These are phyloP conservation scores for Sequoiadendron giganteum DNA, from an alignment of 75 land plant genomes.

Conservation along the genomic window DNA sequence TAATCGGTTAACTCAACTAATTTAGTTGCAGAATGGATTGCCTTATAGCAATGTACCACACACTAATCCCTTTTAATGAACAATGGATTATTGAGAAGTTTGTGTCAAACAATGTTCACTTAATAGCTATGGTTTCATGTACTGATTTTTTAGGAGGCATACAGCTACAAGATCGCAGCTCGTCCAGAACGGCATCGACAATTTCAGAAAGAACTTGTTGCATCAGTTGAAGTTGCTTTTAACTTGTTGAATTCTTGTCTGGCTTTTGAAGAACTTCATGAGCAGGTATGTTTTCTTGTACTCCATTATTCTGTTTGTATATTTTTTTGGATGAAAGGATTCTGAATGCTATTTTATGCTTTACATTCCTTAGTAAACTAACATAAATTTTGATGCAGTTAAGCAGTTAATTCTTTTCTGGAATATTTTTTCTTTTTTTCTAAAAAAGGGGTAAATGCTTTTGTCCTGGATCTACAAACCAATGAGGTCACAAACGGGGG, in stretches of 20 bases:
- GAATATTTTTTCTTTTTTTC: too few species aligned
- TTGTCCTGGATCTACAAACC: too few species aligned
- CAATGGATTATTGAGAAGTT: background rate
- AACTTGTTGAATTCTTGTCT: conserved; percentile 65
- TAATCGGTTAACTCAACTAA: background rate
- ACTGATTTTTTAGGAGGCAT: conserved; percentile 58
- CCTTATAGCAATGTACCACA: background rate
- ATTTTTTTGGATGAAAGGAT: background rate
- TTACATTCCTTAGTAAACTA: background rate
- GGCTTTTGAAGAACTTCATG: conserved; percentile 54
- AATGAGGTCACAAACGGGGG: too few species aligned
- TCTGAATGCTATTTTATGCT: background rate
- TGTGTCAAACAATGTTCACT: background rate
- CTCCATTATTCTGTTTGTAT: background rate
- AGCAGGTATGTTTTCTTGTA: conserved; percentile 58
- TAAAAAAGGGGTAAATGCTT: too few species aligned
- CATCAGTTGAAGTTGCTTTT: conserved; percentile 69
- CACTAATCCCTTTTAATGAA: background rate
- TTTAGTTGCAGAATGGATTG: background rate
- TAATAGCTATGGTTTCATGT: background rate
- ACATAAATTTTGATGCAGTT: background rate
- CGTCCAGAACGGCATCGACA: conserved; percentile 91
- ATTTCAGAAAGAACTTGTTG: conserved; percentile 79
- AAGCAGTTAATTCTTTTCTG: background rate
- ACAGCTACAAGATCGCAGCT: conserved; percentile 81